These are phyloP conservation scores for Sclerotinia nivalis DNA, from an alignment of 2,329 filamentous ascomycete genomes.

Conservation along the genomic window DNA sequence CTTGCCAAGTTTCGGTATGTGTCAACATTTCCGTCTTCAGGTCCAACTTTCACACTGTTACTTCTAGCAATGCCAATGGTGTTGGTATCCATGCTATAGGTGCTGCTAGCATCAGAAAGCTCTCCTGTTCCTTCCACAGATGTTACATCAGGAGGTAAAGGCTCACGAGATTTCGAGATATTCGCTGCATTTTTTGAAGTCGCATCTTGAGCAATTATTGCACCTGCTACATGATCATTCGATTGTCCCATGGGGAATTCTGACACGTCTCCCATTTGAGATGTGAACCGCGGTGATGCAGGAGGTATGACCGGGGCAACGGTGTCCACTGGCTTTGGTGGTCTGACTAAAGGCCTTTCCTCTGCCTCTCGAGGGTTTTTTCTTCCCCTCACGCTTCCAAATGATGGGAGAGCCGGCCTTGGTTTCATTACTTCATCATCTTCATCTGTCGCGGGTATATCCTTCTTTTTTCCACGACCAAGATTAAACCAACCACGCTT, in stretches of 20 bases:
- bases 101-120: constrained; percentile 55
- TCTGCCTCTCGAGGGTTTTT: constrained; percentile 55
- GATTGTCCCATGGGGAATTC: constrained; percentile 47
- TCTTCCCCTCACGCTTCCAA: constrained; percentile 71
- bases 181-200: constrained; percentile 56
- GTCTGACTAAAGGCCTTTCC: constrained; percentile 60
- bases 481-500: constrained; percentile 57
- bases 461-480: constrained; percentile 53
- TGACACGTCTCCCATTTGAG: constrained; percentile 28
- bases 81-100: constrained; percentile 40
- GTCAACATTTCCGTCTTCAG: constrained; percentile 27
- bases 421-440: constrained; percentile 72
- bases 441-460: constrained; percentile 51
- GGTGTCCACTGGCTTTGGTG: constrained; percentile 45
- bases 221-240: constrained; percentile 60
- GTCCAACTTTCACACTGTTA: constrained; percentile 30
- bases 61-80: constrained; percentile 25
- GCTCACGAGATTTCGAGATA: constrained; percentile 59
- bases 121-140: constrained; percentile 67
- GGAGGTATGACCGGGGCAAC: constrained; percentile 20
- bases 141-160: constrained; percentile 69
- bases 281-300: constrained; percentile 37
- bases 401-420: constrained; percentile 70
- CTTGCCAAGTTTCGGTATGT: constrained; percentile 28
- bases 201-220: constrained; percentile 56